Conservation (phyloP, 192 early-diverging fungal genomes). For the Gamsiella multidivaricata region DNA sequence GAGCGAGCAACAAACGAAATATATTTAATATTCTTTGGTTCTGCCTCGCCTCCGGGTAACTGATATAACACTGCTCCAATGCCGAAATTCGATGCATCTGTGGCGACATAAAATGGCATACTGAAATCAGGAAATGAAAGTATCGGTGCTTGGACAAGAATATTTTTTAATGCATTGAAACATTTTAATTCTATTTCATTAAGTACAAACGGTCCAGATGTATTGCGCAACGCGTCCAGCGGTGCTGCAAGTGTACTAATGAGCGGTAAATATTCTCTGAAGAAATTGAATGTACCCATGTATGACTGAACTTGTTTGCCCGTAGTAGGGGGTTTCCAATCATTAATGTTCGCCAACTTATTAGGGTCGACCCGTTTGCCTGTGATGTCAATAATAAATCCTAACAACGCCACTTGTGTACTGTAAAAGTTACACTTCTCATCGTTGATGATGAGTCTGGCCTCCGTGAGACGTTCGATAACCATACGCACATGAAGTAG, state of each 20-base stretch:
- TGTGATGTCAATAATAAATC: slow-evolving; percentile 5
- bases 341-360: slow-evolving; percentile 31
- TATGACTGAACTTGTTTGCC: slow-evolving; percentile 38
- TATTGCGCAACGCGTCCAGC: slow-evolving; percentile 34
- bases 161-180: slow-evolving; percentile 23
- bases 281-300: slow-evolving; percentile 35
- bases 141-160: slow-evolving; percentile 11
- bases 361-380: slow-evolving; percentile 19
- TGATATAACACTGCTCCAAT: slow-evolving; percentile 17
- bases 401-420: slow-evolving; percentile 9
- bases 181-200: background rate
- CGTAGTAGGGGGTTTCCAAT: slow-evolving; percentile 24
- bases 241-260: slow-evolving; percentile 14
- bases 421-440: background rate
- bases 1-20: slow-evolving; percentile 47
- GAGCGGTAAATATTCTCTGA: slow-evolving; percentile 23
- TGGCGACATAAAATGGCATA: slow-evolving; percentile 34
- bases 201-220: background rate
- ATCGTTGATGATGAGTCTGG: slow-evolving; percentile 25
- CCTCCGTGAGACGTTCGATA: slow-evolving; percentile 19
- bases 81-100: slow-evolving; percentile 45
- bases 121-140: slow-evolving; percentile 23
- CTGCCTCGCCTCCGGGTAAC: slow-evolving; percentile 4
- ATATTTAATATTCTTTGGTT: slow-evolving; percentile 21
- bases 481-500: background rate